Evolutionary conservation across 805 yeast genomes (phyloP), one percentile per base, ranked within the genome.

Genomic region (Wickerhamomyces alni): DNA sequence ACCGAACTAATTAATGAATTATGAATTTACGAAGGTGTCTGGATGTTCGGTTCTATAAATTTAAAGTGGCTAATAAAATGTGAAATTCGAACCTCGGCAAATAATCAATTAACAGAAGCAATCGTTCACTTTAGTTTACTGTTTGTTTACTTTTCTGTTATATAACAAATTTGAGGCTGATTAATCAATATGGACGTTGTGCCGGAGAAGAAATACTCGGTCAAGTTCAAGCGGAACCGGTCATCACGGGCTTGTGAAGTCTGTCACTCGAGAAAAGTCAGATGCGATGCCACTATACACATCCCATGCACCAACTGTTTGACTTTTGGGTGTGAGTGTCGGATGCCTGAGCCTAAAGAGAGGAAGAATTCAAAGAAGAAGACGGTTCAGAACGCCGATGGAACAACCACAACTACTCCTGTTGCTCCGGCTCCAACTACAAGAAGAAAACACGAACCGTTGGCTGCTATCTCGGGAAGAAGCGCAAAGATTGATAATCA

Each of bases 241-340:
- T 83, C 87, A 0, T 65, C 83, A 8, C 61, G 86, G 35, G 91
- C 89, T 3, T 83, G 93, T 54, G 72, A 75, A 30, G 82, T 83
- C n/a, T 85, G 93, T 54, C 78, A 87, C 39, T 72, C 81, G 8
- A 66, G 93, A 27, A 84, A 84, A 51, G 93, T 84, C n/a, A 72
- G 88, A 27, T 84, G 94, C 61, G 87, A 81, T 53, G 85, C 82
- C 11, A 82, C 68, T 12, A 57, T 58, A 26, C 72, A 65, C 39
- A 66, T 67, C 52, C 84, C 83, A 0, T 78, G 85, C 51, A 73
- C 88, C 17, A 82, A 82, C 57, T 82, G 91, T 55, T 67, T 74
- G 27, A 80, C 83, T 3, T 82, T 81, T 58, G 81, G 83, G 8
- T 74, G 86, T 51, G 86, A 79, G 37, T 86, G 89, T 62, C 64